These are phyloP conservation scores for Typha latifolia DNA, from an alignment of 176 grass and related monocot genomes.

Conservation along the genomic window DNA sequence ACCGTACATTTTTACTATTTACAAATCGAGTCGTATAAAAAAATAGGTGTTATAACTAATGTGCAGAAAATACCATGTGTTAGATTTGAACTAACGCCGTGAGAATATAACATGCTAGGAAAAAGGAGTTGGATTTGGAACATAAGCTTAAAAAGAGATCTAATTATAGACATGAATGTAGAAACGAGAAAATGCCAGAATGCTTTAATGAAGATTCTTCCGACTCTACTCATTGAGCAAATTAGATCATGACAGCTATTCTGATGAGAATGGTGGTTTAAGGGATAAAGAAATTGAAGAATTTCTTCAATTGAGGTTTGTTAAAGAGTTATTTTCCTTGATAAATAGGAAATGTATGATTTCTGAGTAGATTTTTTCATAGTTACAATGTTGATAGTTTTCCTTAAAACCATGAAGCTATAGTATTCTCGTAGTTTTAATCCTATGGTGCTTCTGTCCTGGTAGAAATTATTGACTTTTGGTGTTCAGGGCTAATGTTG, in stretches of 20 bases:
- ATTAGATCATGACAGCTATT: constrained; percentile 19
- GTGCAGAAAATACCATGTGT: too few relatives aligned
- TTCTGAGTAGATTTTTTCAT: neutral
- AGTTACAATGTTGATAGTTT: neutral
- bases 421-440: neutral
- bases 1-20: too few relatives aligned
- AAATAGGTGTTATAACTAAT: too few relatives aligned
- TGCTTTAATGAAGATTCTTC: constrained; percentile 21
- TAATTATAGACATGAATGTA: constrained; percentile 1
- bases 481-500: neutral
- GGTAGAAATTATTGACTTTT: neutral
- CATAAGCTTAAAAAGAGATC: constrained; percentile 32
- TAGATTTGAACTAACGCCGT: too few relatives aligned
- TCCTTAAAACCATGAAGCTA: neutral
- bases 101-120: constrained; percentile 85
- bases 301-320: constrained; percentile 80
- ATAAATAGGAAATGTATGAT: neutral
- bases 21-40: too few relatives aligned
- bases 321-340: constrained; percentile 1
- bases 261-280: constrained; percentile 36
- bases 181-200: constrained; percentile 31
- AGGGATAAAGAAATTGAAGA: constrained; percentile 66
- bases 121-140: constrained; percentile 72
- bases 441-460: neutral
- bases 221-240: constrained; percentile 15